Conservation (phyloP, 2,329 filamentous ascomycete species). For the Fusarium setosum region DNA sequence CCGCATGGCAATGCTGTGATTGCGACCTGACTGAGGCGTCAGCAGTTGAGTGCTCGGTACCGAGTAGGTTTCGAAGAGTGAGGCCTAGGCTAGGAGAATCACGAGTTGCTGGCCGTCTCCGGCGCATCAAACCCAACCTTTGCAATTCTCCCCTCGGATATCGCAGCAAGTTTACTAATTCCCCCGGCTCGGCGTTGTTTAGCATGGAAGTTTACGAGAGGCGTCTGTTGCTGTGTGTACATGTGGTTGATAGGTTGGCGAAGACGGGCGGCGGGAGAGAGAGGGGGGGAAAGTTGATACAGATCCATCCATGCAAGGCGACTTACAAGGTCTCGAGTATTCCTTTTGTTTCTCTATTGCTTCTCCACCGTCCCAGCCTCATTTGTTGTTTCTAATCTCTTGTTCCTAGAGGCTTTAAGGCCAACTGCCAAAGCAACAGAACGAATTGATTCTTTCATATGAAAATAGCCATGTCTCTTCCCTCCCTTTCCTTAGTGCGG, state of each 20-base stretch:
- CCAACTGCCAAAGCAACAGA: constrained; percentile 6
- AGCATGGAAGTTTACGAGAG: constrained; percentile 23
- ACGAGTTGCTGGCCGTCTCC: constrained; percentile 4
- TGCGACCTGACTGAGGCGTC: background rate
- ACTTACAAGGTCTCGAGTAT: background rate
- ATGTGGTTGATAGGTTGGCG: background rate
- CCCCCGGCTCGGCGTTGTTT: constrained; percentile 16
- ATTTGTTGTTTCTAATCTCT: background rate
- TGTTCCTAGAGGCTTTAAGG: constrained; percentile 15
- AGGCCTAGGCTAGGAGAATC: background rate
- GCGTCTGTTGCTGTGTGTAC: constrained; percentile 7
- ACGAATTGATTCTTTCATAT: background rate
- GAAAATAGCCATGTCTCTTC: background rate
- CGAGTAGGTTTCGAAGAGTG: no score
- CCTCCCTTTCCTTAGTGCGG: background rate
- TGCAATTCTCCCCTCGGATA: constrained; percentile 3
- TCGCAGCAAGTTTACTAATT: constrained; percentile 17
- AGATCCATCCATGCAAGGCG: background rate
- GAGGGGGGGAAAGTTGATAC: background rate
- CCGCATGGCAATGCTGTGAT: constrained; percentile 4
- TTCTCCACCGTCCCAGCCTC: background rate
- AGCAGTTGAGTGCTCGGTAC: no score
- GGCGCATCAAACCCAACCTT: constrained; percentile 10
- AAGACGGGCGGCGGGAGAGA: background rate
- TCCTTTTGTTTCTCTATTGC: background rate